These are phyloP conservation scores for Cornus kousa DNA, from an alignment of 148 eudicot species.

Conservation along the genomic window DNA sequence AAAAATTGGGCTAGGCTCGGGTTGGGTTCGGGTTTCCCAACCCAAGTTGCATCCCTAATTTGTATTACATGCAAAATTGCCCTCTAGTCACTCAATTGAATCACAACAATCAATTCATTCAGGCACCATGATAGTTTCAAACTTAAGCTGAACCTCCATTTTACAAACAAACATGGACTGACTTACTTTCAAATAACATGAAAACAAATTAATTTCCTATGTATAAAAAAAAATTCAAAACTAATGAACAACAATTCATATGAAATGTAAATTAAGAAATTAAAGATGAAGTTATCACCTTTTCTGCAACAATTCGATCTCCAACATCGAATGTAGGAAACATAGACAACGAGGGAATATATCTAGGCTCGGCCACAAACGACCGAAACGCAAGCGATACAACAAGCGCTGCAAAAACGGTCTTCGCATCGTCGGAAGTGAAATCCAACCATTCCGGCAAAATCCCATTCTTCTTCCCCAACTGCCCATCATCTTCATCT, in stretches of 20 bases:
- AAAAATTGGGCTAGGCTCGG: too few species aligned
- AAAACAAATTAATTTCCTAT: not conserved
- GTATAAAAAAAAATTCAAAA: not conserved
- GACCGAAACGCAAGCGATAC: slow-evolving; percentile 83
- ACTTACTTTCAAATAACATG: too few species aligned
- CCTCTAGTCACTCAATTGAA: too few species aligned
- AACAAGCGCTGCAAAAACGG: slow-evolving; percentile 74
- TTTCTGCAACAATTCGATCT: slow-evolving; percentile 90
- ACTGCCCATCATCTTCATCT: slow-evolving; percentile 48
- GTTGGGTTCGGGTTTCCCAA: too few species aligned
- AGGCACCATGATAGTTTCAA: too few species aligned
- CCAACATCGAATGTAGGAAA: slow-evolving; percentile 97
- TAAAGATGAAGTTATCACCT: slow-evolving; percentile 44
- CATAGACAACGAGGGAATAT: slow-evolving; percentile 95
- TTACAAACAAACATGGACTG: too few species aligned
- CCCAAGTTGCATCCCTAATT: too few species aligned
- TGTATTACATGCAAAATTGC: too few species aligned
- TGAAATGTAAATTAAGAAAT: not conserved
- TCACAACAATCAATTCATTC: too few species aligned
- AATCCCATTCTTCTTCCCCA: slow-evolving; percentile 35
- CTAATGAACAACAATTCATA: not conserved
- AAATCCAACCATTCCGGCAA: slow-evolving; percentile 91
- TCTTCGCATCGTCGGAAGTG: slow-evolving; percentile 77
- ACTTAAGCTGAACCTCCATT: too few species aligned
- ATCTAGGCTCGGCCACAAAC: slow-evolving; percentile 95